Base-by-base conservation (phyloP, 306 rosid genomes). In the Spatholobus suberectus region DNA sequence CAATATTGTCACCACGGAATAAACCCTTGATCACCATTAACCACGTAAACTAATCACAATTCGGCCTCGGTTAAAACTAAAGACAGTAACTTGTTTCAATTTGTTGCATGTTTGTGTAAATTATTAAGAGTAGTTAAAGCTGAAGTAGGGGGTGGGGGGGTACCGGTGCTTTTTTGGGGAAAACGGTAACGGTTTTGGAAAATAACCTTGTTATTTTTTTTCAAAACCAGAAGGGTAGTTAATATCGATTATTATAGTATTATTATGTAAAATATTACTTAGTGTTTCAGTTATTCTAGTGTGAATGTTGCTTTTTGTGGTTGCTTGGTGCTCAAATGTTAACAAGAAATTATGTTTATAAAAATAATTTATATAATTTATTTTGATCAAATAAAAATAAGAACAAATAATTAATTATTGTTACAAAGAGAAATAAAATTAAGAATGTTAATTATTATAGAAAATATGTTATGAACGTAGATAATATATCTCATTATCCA, bases 1-100 rank as follows among this genome's bases (percentile, higher is more conserved):
- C 93, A 86, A 80, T 62, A 43, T 58, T 73, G 47, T 87, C 76
- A 78, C 78, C 10, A 23, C 75, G 37, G 86, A 90, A 93, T 86
- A 85, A 86, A 84, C 55, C 68, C 58, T 74, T 80, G 66, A 23
- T 83, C 84, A 77, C 76, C 43, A 83, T 74, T 81, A 75, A 87
- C 76, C 59, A 70, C 79, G 54, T 88, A 84, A 87, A 80, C 46
- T 76, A 52, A 83, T 61, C 32, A 83, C 68, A 57, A 84, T 38
- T 49, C 63, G 35, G 81, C 71, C 65, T 68, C 57, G 1, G 44
- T 72, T 66, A 86, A 74, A 74, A 77, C 49, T 76, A 77, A 84
- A 70, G 80, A 8, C 70, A 65, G 83, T 69, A 82, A 85, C 57
- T 52, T 83, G 54, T 74, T 67, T 82, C 58, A 41, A 70, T 27